phyloP scores from a whole-genome alignment of 108 stramenopile genomes.

The Epipyxis sp. region DNA sequence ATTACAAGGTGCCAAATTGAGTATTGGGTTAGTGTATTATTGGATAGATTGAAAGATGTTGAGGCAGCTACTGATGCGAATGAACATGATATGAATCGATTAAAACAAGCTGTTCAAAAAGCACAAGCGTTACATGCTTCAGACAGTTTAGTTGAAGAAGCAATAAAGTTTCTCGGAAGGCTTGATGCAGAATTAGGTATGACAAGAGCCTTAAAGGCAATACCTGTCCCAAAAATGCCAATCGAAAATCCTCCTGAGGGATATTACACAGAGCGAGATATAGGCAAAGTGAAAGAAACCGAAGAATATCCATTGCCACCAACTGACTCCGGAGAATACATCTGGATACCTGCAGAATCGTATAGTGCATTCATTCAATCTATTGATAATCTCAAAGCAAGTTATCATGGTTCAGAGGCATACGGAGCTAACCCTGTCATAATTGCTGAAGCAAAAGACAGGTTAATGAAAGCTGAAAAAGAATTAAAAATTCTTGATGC shows the following conservation, averaged over 20 bases:
- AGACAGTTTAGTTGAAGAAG: background rate
- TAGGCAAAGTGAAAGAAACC: constrained; percentile 18
- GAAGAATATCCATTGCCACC: constrained; percentile 30
- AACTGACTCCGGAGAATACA: constrained; percentile 20
- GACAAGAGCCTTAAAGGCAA: background rate
- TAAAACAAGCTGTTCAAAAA: background rate
- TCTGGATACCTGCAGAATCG: constrained; percentile 4
- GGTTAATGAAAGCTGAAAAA: constrained; percentile 26
- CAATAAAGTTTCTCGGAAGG: background rate
- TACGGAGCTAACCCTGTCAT: constrained; percentile 23
- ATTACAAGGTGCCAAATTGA: constrained; percentile 20
- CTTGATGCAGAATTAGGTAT: constrained; percentile 30
- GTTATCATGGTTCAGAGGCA: constrained; percentile 3
- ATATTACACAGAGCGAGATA: constrained; percentile 19
- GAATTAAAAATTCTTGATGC: constrained; percentile 15
- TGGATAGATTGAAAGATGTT: constrained; percentile 12
- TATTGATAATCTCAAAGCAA: background rate
- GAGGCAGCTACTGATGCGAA: constrained; percentile 7
- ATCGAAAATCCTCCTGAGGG: constrained; percentile 29
- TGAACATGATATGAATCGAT: constrained; percentile 30
- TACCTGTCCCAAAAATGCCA: background rate
- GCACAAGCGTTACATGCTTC: background rate
- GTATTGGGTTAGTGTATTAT: constrained; percentile 2
- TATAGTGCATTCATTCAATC: background rate
- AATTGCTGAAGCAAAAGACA: constrained; percentile 1